Evolutionary conservation across 2,329 filamentous ascomycete genomes (phyloP).

Genomic region (Aspergillus nomiae): DNA sequence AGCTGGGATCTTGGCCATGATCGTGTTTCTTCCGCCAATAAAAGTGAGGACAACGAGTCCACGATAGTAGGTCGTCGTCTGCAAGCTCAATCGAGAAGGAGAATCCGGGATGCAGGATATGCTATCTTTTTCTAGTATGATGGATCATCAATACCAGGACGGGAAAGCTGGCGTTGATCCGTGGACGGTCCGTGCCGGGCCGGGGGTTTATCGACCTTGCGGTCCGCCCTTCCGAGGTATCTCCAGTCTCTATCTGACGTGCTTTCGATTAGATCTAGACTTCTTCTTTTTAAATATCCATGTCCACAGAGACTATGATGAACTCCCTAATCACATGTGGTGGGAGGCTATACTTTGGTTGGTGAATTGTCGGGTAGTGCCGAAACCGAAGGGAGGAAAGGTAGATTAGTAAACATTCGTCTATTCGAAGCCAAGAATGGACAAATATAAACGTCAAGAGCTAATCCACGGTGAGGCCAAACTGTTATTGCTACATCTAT

Average conservation of each 20-base stretch:
- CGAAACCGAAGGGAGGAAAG: no score
- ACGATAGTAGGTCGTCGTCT: no score
- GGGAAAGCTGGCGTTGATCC: neutral
- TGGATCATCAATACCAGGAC: no score
- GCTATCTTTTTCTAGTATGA: neutral
- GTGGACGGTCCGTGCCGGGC: neutral
- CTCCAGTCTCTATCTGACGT: neutral
- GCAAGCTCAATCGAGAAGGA: neutral
- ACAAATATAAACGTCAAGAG: no score
- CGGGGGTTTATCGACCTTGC: neutral
- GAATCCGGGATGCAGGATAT: neutral
- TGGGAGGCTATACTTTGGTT: neutral
- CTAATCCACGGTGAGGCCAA: no score
- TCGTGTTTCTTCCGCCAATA: neutral
- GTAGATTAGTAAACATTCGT: no score
- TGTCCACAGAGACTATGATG: neutral
- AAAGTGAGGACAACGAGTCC: neutral
- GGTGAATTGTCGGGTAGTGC: neutral
- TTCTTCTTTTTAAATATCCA: no score
- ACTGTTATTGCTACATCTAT: no score
- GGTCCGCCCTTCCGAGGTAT: neutral
- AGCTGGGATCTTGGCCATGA: neutral
- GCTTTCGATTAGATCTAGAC: neutral
- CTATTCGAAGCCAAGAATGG: no score
- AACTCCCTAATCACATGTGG: neutral